A percentile compares a stretch with the other conserved stretches of the same genome.
Evolutionary conservation across 106 monocot genomes (phyloP).

Genomic region (Dioscorea zingiberensis): DNA sequence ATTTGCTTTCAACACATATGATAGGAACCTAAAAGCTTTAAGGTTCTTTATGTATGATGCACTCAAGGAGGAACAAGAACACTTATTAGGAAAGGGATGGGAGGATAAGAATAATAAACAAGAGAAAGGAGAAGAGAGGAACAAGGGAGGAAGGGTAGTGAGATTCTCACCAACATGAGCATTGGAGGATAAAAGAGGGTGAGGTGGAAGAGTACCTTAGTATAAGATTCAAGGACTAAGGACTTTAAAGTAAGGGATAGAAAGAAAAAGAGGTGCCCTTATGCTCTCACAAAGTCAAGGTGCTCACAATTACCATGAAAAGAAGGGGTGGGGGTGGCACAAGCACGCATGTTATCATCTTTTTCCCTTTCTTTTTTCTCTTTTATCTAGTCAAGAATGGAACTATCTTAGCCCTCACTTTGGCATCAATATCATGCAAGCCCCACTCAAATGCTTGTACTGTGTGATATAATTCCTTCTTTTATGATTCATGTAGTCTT

Average conservation of each 20-base stretch:
- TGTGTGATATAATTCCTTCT: background rate
- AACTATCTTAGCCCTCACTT: constrained; percentile 1
- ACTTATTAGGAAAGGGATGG: background rate
- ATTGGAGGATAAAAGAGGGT: background rate
- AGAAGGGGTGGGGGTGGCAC: constrained; percentile 7
- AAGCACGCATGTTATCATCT: constrained; percentile 2
- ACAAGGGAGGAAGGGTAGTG: background rate
- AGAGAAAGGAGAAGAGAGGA: background rate
- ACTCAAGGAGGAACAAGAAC: background rate
- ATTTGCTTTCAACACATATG: constrained; percentile 2
- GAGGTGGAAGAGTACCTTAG: no score
- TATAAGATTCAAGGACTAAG: no score
- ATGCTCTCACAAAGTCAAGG: constrained; percentile 2
- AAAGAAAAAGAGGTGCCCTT: background rate
- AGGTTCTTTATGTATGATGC: background rate
- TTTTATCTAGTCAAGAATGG: background rate
- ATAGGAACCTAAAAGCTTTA: background rate
- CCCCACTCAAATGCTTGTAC: background rate
- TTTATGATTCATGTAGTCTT: background rate
- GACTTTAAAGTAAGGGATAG: background rate
- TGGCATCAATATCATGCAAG: background rate
- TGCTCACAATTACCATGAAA: background rate
- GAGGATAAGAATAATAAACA: background rate
- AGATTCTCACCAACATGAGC: constrained; percentile 3
- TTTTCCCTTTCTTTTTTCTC: background rate